Percentiles rank a stretch among this genome's conserved stretches.
phyloP scores from a whole-genome alignment of 371 early-diverging fungal species.

The Saksenaea vasiformis region DNA sequence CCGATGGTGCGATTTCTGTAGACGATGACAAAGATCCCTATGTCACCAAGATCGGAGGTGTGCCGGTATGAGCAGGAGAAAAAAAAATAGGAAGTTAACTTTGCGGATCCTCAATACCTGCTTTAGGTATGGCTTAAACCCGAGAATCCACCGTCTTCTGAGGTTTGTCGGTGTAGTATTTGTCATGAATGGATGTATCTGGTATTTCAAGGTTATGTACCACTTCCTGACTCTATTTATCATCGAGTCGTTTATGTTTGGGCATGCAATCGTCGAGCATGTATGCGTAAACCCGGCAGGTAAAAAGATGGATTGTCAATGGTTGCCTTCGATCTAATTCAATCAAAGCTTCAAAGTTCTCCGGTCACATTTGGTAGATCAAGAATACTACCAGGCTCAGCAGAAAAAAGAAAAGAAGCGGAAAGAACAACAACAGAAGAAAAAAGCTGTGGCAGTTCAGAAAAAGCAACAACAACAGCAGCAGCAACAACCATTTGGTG shows the following conservation, averaged over 20 bases:
- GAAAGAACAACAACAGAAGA: slow-evolving; percentile 41
- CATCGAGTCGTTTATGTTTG: slow-evolving; percentile 79
- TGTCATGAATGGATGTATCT: slow-evolving; percentile 65
- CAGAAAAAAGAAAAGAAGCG: slow-evolving; percentile 43
- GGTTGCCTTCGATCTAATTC: background rate
- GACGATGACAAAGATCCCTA: slow-evolving; percentile 62
- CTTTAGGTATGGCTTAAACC: slow-evolving; percentile 46
- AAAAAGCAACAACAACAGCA: slow-evolving; percentile 14
- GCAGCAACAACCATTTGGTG: slow-evolving; percentile 30
- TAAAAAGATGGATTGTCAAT: slow-evolving; percentile 23
- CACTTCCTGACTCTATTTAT: slow-evolving; percentile 70
- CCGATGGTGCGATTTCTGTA: slow-evolving; percentile 59
- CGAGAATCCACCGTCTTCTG: slow-evolving; percentile 19
- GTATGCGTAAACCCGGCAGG: slow-evolving; percentile 73
- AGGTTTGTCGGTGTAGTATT: slow-evolving; percentile 25
- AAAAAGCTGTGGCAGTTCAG: slow-evolving; percentile 27
- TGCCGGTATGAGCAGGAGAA: slow-evolving; percentile 55
- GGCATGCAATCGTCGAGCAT: slow-evolving; percentile 73
- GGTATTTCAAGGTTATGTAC: slow-evolving; percentile 75
- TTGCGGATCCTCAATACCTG: background rate
- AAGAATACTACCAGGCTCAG: slow-evolving; percentile 62
- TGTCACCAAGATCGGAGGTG: slow-evolving; percentile 71
- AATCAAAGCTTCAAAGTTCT: slow-evolving; percentile 57
- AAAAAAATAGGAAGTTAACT: background rate
- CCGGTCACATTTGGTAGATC: slow-evolving; percentile 69